A percentile compares a stretch with the other conserved stretches of the same genome.
Evolutionary conservation across 306 rosid species (phyloP).

Genomic region (Potentilla sterilis): DNA sequence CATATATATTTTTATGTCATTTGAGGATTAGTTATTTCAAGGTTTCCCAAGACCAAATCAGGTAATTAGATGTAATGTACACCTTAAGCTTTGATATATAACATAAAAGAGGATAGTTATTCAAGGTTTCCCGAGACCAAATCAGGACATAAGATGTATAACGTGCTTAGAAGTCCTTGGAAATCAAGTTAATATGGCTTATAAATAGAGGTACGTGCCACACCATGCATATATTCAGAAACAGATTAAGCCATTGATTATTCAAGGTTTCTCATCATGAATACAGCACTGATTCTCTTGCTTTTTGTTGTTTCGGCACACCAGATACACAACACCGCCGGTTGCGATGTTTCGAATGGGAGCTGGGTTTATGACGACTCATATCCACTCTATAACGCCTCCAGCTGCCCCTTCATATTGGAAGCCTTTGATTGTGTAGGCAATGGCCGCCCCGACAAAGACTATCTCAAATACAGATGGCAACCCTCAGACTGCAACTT

Average conservation of each 20-base stretch:
- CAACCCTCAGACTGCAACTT: conserved; percentile 58
- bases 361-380: conserved; percentile 55
- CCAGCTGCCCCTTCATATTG: conserved; percentile 56
- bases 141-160: neutral
- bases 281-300: neutral
- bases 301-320: neutral
- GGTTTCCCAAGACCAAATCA: neutral
- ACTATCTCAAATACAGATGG: conserved; percentile 70
- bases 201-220: neutral
- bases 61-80: no score
- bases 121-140: no score
- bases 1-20: neutral
- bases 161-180: neutral
- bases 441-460: conserved; percentile 65
- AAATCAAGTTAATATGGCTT: neutral
- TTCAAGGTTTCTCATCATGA: neutral
- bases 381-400: conserved; percentile 52
- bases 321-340: conserved; percentile 16
- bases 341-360: conserved; percentile 54
- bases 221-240: conserved; percentile 4
- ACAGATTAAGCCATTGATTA: neutral
- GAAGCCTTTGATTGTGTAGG: conserved; percentile 49
- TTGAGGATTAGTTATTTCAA: neutral
- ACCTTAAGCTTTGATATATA: no score
- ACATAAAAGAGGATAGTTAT: neutral